These are phyloP conservation scores for Eleusine coracana DNA, from an alignment of 176 grass and related monocot species.

Conservation along the genomic window DNA sequence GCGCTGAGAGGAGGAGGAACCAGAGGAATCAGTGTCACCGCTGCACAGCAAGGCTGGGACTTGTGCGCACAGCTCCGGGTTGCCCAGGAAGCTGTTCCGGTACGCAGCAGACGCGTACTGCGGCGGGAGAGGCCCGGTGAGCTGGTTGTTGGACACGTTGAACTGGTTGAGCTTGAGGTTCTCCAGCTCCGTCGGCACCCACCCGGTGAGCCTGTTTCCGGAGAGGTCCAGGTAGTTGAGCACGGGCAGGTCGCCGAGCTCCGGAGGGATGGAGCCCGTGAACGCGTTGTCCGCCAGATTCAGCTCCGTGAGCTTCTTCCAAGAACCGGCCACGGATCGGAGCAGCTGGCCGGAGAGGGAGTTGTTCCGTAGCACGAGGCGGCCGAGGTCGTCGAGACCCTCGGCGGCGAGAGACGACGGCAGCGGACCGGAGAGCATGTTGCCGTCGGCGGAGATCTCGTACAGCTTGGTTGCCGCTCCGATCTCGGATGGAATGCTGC, in stretches of 20 bases:
- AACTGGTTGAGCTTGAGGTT: constrained; percentile 86
- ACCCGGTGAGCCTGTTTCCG: constrained; percentile 56
- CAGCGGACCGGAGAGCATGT: constrained; percentile 69
- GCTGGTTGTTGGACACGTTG: constrained; percentile 79
- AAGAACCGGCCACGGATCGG: not conserved
- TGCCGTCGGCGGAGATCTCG: constrained; percentile 73
- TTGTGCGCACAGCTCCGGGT: constrained; percentile 64
- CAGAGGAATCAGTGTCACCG: not conserved
- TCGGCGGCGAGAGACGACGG: constrained; percentile 48
- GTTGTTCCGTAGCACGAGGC: constrained; percentile 72
- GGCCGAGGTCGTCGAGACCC: constrained; percentile 61
- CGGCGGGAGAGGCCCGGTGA: constrained; percentile 65
- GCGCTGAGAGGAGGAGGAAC: too few relatives aligned
- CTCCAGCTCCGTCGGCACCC: constrained; percentile 71
- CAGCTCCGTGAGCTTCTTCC: constrained; percentile 77
- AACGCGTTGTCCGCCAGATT: constrained; percentile 74
- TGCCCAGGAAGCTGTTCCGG: constrained; percentile 72
- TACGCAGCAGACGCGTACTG: constrained; percentile 50
- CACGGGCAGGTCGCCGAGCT: constrained; percentile 79
- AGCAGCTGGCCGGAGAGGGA: constrained; percentile 77
- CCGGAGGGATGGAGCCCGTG: constrained; percentile 65
- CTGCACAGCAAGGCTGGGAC: constrained; percentile 35
- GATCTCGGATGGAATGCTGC: constrained; percentile 73
- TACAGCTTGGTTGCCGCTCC: constrained; percentile 64
- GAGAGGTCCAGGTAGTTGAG: constrained; percentile 97